Base-by-base conservation (phyloP, 768 basidiomycete genomes). In the Boletus tomentosulus region DNA sequence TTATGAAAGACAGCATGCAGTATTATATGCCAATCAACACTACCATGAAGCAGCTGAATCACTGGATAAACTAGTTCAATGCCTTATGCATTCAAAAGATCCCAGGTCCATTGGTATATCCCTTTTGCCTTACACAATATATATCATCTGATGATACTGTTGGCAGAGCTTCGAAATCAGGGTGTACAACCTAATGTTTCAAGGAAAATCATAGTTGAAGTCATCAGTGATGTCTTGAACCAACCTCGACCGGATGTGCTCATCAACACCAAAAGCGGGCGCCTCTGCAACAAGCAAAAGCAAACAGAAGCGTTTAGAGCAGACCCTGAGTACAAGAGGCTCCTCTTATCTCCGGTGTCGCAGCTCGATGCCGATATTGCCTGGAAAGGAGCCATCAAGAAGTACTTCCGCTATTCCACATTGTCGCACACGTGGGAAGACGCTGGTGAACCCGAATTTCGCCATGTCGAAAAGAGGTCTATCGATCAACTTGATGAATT, bases 361-460 rank as follows among this genome's bases (percentile, higher is more conserved):
- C 33, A 25, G 10, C 15, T 53, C 31, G 6, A 0, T 3, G 24
- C 5, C 8, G 27, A 46, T 24, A 5, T 0, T 7, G 34, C 10
- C 39, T 56, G 47, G 56, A 37, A 41, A 34, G 19, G 25, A 19
- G 15, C 0, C 6, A n/a, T 64, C 6, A 3, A 0, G 15, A 2
- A 12, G 13, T 66, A 57, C 50, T 65, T 62, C 44, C 44, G 50
- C 10, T 64, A 65, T 37, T 41, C 57, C 3, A 59, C 47, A 25
- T 31, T 64, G 1, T 64, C 63, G 3, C 64, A 64, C 24, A 64
- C 57, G 2, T 64, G 63, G 63, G 63, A 65, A 37, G 53, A 48
- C 1, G 1, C 11, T 0, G 42, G 46, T 6, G 60, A 64, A 35
- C 60, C 55, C 9, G 38, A 48, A 6, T 58, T 45, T 13, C 46